Conservation (phyloP, 805 yeast genomes). For the Ogataea neopini region DNA sequence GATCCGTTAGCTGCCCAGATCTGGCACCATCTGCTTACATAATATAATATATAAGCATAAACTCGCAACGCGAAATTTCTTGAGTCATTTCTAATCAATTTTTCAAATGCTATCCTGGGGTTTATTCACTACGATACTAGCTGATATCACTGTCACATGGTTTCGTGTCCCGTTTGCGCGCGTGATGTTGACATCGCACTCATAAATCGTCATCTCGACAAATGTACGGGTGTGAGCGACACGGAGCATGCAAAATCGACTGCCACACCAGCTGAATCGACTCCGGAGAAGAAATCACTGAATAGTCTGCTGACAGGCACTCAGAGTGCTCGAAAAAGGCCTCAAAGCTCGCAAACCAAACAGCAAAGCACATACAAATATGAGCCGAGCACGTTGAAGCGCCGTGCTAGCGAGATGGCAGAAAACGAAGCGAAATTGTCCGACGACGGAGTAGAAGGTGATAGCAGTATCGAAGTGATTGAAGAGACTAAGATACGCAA, state of each 20-base stretch:
- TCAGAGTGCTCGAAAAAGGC: constrained; percentile 3
- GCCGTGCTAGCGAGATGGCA: constrained; percentile 9
- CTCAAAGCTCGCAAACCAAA: constrained; percentile 7
- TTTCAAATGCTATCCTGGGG: background rate
- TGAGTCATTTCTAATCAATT: background rate
- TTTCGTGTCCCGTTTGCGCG: constrained; percentile 38
- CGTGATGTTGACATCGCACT: constrained; percentile 28
- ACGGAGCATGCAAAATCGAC: constrained; percentile 9
- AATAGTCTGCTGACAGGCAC: constrained; percentile 20
- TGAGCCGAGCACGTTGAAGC: constrained; percentile 11
- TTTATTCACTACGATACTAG: background rate
- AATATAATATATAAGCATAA: background rate
- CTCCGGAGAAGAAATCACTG: constrained; percentile 11
- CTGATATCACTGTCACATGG: constrained; percentile 26
- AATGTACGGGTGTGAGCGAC: constrained; percentile 20
- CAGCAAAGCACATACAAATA: constrained; percentile 18
- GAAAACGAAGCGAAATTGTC: background rate
- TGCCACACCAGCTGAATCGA: constrained; percentile 4
- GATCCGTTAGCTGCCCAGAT: no score
- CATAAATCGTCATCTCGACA: constrained; percentile 40
- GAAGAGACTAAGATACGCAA: background rate
- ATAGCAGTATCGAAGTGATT: constrained; percentile 4
- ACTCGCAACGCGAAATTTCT: background rate
- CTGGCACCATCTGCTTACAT: background rate
- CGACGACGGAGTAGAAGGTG: constrained; percentile 3